A percentile compares a stretch with the other conserved stretches of the same genome.
Evolutionary conservation across 306 rosid genomes (phyloP).

Genomic region (Quercus suber): DNA sequence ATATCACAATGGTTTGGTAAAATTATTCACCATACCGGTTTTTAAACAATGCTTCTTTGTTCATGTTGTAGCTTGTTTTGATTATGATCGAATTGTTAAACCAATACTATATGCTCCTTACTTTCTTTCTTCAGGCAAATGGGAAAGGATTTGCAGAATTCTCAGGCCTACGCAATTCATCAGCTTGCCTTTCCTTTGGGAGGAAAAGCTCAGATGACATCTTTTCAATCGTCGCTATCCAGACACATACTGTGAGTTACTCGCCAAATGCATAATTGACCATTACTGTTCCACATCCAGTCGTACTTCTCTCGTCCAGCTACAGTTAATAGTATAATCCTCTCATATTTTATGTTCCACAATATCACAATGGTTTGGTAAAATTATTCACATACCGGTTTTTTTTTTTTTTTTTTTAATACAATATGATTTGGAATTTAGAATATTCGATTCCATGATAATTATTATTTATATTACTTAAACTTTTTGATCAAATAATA

Average conservation of each 20-base stretch:
- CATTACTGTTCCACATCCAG: background rate
- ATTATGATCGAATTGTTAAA: background rate
- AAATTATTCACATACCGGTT: too few species aligned
- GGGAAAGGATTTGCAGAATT: constrained; percentile 79
- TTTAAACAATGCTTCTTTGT: background rate
- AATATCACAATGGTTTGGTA: too few species aligned
- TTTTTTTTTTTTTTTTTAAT: too few species aligned
- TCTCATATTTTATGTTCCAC: too few species aligned
- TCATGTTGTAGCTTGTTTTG: background rate
- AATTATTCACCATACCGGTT: too few species aligned
- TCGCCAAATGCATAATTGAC: background rate
- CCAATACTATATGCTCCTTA: background rate
- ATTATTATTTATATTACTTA: too few species aligned
- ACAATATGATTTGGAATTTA: too few species aligned
- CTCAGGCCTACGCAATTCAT: constrained; percentile 80
- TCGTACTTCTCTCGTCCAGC: too few species aligned
- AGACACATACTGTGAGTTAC: constrained; percentile 83
- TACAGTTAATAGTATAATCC: too few species aligned
- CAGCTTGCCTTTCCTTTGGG: constrained; percentile 52
- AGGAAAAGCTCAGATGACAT: constrained; percentile 75
- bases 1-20: too few species aligned
- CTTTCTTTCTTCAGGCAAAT: constrained; percentile 43
- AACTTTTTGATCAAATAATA: too few species aligned
- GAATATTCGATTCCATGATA: too few species aligned
- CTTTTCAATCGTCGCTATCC: constrained; percentile 63